Evolutionary conservation across 2,329 filamentous ascomycete genomes (phyloP), one percentile per base, ranked within the genome.

Genomic region (Monosporascus cannonballus): DNA sequence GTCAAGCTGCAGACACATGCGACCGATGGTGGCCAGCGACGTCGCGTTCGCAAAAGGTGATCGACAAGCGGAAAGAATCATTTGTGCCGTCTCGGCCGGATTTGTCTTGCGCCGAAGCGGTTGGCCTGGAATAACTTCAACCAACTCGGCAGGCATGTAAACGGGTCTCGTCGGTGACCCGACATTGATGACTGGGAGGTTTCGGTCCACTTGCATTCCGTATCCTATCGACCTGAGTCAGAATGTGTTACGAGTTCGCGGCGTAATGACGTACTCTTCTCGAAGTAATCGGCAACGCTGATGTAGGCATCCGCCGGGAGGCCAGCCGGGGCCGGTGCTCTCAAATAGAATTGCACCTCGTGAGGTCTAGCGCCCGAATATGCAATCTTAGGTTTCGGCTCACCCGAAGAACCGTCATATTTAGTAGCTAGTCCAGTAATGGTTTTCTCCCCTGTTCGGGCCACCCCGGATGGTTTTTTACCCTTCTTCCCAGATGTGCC

Each of bases 1-100:
- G 44, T 82, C 77, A 2, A 90, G 73, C 2, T 79, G 78, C 22
- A 93, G 73, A 5, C 82, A 71, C 18, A 71, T 56, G 24, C 83
- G 76, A 2, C 81, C 86, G 8, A 77, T 75, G 0, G 67, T 76
- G 2, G 78, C 75, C 60, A 94, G 86, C 0, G 85, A 87, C 1
- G 75, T 64, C 0, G 85, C 87, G 58, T 93, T 95, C 6, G 77
- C 71, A 1, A 76, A 76, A 0, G 89, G 89, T 0, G 71, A 71
- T 4, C 86, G 79, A 52, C 86, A 89, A 1, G 90, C 86, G 64
- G 90, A 89, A 0, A 71, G 71, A 46, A 93, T 83, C 89, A 94
- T 92, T 1, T 71, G 62, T 0, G 78, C 74, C 0, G 86, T 88
- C 63, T 93, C 86, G 0, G 74, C 67, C 0, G 77, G 72, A 1